Percentiles rank a stretch among this genome's conserved stretches.
Conservation (phyloP, 1,139 yeast species). For the Kurtzmaniella quercitrusa region DNA sequence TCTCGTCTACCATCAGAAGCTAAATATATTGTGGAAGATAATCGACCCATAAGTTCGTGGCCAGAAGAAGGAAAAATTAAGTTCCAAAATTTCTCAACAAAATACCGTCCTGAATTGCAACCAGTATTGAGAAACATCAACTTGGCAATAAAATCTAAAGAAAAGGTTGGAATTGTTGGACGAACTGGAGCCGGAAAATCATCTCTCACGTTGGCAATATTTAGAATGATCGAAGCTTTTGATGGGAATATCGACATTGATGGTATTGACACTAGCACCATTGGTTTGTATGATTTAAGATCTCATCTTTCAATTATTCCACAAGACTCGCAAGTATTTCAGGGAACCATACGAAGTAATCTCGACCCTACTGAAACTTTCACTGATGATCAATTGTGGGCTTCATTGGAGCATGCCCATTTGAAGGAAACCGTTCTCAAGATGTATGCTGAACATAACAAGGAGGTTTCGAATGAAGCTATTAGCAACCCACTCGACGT, state of each 20-base stretch:
- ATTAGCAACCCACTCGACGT: slow-evolving; percentile 30
- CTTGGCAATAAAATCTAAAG: slow-evolving; percentile 50
- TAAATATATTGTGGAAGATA: slow-evolving; percentile 16
- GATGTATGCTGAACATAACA: slow-evolving; percentile 10
- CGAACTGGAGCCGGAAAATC: slow-evolving; percentile 86
- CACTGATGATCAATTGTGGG: slow-evolving; percentile 52
- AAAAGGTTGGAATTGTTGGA: slow-evolving; percentile 81
- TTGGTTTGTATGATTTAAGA: slow-evolving; percentile 50
- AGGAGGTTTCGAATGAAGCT: neutral
- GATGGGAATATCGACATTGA: slow-evolving; percentile 51
- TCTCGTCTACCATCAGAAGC: slow-evolving; percentile 63
- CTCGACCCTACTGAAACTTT: slow-evolving; percentile 54
- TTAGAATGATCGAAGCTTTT: slow-evolving; percentile 65
- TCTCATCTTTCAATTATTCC: slow-evolving; percentile 58
- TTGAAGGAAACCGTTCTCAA: slow-evolving; percentile 41
- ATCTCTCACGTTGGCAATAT: slow-evolving; percentile 65
- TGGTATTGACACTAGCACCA: slow-evolving; percentile 38
- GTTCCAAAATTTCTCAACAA: slow-evolving; percentile 58
- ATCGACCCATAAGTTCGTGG: slow-evolving; percentile 44
- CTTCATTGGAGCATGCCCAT: slow-evolving; percentile 49
- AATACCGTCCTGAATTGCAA: slow-evolving; percentile 52
- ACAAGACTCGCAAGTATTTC: slow-evolving; percentile 65
- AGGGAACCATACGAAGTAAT: slow-evolving; percentile 56
- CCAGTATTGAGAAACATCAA: slow-evolving; percentile 47
- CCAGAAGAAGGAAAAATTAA: slow-evolving; percentile 55